Base-by-base conservation (phyloP, 2,329 filamentous ascomycete species). In the Endothia cerciana region DNA sequence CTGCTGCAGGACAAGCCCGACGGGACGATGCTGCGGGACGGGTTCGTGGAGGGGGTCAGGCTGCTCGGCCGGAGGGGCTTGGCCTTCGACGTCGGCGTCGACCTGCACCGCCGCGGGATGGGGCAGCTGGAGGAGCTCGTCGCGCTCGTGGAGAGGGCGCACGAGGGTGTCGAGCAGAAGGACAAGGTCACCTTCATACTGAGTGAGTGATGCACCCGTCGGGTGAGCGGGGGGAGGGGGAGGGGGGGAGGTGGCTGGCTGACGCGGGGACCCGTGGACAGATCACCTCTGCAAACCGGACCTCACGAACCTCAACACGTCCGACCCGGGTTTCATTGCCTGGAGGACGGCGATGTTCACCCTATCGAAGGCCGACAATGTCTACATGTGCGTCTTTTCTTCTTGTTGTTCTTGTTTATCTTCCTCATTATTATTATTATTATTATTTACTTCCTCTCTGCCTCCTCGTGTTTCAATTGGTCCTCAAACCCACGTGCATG, bases 231-330 rank as follows among this genome's bases (percentile, higher is more conserved):
- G n/a, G n/a, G n/a, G n/a, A n/a, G n/a, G n/a, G 41, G 22, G 10
- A 28, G 3, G 19, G 13, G 6, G 8, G n/a, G 17, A 15, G 2
- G 4, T 55, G 58, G n/a, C 33, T 60, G 41, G 68, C 57, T 57
- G 40, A 63, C 59, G 6, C 17, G 15, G n/a, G 10, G 8, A 36
- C 17, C 5, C 17, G 25, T 22, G n/a, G 11, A 22, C 69, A 94
- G 91, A 97, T 77, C 93, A 97, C 78, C 85, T 97, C 71, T 94
- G 92, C 84, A 97, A 97, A 79, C 93, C 93, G 1, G 88, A 94
- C 75, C 81, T 96, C 36, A 83, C 83, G 40, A 82, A 91, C 72
- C 81, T 84, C 79, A 89, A 85, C 75, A 83, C 80, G 58, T 81
- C 77, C 43, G 83, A 88, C 72, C 80, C 84, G 1, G 81, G 83